These are phyloP conservation scores for Trichosanthes cucumerina DNA, from an alignment of 306 rosid species.

Conservation along the genomic window DNA sequence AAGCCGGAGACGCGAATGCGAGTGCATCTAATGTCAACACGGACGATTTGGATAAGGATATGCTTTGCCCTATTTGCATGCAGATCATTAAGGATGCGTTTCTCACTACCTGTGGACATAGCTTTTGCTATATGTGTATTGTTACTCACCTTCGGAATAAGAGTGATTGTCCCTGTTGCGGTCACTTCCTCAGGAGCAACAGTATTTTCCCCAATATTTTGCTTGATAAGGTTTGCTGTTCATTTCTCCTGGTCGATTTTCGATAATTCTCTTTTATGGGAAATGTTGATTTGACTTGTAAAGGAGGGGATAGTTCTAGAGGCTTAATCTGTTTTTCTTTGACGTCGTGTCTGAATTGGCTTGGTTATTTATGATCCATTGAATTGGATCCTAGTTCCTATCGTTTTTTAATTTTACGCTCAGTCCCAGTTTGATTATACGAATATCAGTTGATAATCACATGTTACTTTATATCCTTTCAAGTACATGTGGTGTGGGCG, in stretches of 20 bases:
- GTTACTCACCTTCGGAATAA: slow-evolving; percentile 84
- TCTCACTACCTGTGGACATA: slow-evolving; percentile 84
- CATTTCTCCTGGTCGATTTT: neutral
- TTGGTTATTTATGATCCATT: neutral
- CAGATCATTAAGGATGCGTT: slow-evolving; percentile 84
- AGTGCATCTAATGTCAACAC: neutral
- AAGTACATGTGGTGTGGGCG: neutral
- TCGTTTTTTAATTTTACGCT: neutral
- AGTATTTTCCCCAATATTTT: slow-evolving; percentile 71
- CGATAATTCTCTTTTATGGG: neutral
- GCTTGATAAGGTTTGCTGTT: slow-evolving; percentile 62
- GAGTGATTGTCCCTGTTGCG: slow-evolving; percentile 94
- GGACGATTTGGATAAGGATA: slow-evolving; percentile 54
- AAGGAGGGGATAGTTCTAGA: neutral
- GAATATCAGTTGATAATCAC: neutral
- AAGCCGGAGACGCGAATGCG: neutral
- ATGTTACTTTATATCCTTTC: neutral
- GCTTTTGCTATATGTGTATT: slow-evolving; percentile 97
- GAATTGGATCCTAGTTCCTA: neutral
- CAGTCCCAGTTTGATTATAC: neutral
- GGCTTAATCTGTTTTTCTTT: neutral
- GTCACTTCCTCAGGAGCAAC: slow-evolving; percentile 53
- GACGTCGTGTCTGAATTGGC: neutral
- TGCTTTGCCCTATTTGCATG: slow-evolving; percentile 94
- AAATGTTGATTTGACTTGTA: neutral